Evolutionary conservation across 2,329 filamentous ascomycete species (phyloP), one percentile per base, ranked within the genome.

Genomic region (Furcasterigmium sp.): DNA sequence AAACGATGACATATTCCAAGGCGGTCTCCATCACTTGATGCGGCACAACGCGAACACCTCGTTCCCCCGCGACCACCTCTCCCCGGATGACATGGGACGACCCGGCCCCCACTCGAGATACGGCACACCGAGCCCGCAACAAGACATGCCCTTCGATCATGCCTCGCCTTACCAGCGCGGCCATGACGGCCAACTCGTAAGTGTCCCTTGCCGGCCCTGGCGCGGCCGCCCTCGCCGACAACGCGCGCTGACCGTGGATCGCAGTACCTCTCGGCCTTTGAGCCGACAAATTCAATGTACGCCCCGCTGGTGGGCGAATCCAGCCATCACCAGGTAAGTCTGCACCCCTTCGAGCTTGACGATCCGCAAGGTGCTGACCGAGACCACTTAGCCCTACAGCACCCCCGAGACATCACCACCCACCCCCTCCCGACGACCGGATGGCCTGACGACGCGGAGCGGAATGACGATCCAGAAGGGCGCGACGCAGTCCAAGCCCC

Each of bases 381-480:
- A 10, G 51, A 29, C 47, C 39, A 8, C 4, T 25, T 61, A 69
- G 49, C 62, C 65, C 28, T 75, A 75, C 54, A 69, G 61, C 53
- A 78, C 74, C 7, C 73, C 74, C 0, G 72, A 72, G 21, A 72
- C 68, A 41, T 78, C 75, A 25, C 73, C 76, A 3, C 67, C 69
- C 13, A 72, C 70, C 14, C 69, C 69, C 9, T 63, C 62, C 7
- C 55, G 59, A 17, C 54, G 56, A 18, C 53, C 56, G 10, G 64
- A 68, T 15, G 51, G 59, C 7, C 62, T 69, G 41, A 62, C 55
- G 29, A 66, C 63, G 23, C 64, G 67, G 14, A 67, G 61, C 42
- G 61, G 67, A 23, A 53, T 58, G 43, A 56, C 51, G 21, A 55
- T 61, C 38, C 51, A 52, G 37, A 61, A 55, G 45, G 45, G 53